Evolutionary conservation across 1,284 basidiomycete species (phyloP).

Genomic region (Ustilago loliicola): DNA sequence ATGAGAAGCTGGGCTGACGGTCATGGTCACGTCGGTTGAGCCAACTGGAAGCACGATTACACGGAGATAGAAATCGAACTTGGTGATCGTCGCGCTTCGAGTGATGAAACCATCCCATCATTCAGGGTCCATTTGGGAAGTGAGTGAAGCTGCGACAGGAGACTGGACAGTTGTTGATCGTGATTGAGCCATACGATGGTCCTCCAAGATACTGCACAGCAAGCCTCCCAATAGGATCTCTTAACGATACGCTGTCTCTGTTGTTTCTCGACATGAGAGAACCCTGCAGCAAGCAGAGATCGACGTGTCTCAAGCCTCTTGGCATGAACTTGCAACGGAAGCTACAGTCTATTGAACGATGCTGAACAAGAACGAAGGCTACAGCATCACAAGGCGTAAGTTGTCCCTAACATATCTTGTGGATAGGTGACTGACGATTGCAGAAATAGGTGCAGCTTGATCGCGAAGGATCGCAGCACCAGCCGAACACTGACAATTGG

Average conservation of each 20-base stretch:
- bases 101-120: too few relatives aligned
- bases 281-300: slow-evolving; percentile 14
- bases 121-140: too few relatives aligned
- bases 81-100: neutral
- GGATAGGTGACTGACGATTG: neutral
- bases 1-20: neutral
- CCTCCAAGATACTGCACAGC: too few relatives aligned
- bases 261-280: neutral
- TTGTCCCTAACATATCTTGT: neutral
- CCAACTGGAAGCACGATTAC: neutral
- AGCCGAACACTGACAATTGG: neutral
- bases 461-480: neutral
- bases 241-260: neutral
- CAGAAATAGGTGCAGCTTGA: slow-evolving; percentile 1
- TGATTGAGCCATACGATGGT: too few relatives aligned
- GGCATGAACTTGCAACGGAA: neutral
- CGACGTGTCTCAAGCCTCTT: neutral
- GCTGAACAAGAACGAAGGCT: neutral
- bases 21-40: slow-evolving; percentile 3
- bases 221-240: too few relatives aligned
- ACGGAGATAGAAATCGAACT: neutral
- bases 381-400: neutral
- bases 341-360: neutral
- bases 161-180: too few relatives aligned
- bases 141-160: too few relatives aligned